phyloP scores from a whole-genome alignment of 345 rosid species.

The Aegle marmelos region DNA sequence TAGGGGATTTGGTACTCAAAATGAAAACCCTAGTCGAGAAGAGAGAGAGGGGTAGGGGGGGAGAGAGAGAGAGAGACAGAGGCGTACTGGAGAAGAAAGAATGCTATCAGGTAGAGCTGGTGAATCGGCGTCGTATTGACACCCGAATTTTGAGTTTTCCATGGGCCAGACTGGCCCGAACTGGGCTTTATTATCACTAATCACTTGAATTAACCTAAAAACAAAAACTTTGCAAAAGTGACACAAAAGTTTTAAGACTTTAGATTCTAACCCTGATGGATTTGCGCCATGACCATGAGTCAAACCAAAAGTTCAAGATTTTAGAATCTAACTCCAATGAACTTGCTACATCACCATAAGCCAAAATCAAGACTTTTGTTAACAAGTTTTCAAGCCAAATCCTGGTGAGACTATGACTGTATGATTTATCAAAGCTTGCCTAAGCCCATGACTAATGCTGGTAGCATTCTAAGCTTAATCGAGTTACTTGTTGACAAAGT shows the following conservation, averaged over 20 bases:
- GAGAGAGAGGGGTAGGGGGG: too few relatives aligned
- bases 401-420: neutral
- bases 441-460: neutral
- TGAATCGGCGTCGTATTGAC: neutral
- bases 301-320: neutral
- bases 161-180: neutral
- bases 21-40: neutral
- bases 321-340: neutral
- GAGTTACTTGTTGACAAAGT: neutral
- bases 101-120: too few relatives aligned
- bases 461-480: neutral
- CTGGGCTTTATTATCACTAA: neutral
- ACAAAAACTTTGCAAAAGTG: neutral
- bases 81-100: neutral
- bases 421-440: neutral
- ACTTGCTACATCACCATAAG: neutral
- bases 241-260: neutral
- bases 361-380: neutral
- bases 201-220: neutral
- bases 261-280: neutral
- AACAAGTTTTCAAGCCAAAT: neutral
- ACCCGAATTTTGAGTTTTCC: too few relatives aligned
- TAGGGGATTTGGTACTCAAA: neutral
- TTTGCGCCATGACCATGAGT: too few relatives aligned
- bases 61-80: neutral